These are phyloP conservation scores for Boletus pseudo-olivaceus DNA, from an alignment of 768 basidiomycete genomes.

Conservation along the genomic window DNA sequence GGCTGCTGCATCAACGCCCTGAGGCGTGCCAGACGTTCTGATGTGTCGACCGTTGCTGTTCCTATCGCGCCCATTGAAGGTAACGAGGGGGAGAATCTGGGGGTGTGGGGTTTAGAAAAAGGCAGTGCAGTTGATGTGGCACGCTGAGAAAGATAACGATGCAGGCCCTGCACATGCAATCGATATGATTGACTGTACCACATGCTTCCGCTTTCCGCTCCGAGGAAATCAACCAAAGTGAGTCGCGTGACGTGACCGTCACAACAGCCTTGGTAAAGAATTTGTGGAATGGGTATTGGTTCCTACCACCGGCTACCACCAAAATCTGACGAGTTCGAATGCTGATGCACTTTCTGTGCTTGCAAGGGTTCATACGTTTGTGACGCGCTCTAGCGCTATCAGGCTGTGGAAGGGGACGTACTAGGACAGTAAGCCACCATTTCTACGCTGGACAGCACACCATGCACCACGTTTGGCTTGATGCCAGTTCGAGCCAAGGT, in stretches of 20 bases:
- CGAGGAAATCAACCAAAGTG: background rate
- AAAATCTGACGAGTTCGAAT: too few species aligned
- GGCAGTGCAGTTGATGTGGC: slow-evolving; percentile 1
- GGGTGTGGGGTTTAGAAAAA: background rate
- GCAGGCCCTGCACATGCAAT: slow-evolving; percentile 7
- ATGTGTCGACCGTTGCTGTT: slow-evolving; percentile 54
- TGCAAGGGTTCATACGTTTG: too few species aligned
- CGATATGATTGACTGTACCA: slow-evolving; percentile 18
- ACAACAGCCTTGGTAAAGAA: too few species aligned
- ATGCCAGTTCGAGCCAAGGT: background rate
- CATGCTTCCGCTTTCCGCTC: slow-evolving; percentile 28
- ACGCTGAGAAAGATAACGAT: slow-evolving; percentile 23
- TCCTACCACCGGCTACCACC: too few species aligned
- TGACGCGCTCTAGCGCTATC: background rate
- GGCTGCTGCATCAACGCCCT: slow-evolving; percentile 65
- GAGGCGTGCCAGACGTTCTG: slow-evolving; percentile 57
- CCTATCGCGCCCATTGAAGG: slow-evolving; percentile 36
- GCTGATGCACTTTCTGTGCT: too few species aligned
- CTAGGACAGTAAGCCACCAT: background rate
- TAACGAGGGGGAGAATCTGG: slow-evolving; percentile 12
- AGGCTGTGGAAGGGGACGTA: background rate
- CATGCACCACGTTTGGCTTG: background rate
- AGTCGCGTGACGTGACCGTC: slow-evolving; percentile 9
- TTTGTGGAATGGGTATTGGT: too few species aligned
- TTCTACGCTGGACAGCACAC: too few species aligned